phyloP scores from a whole-genome alignment of 1,284 basidiomycete species.

The Takashimella koratensis region DNA sequence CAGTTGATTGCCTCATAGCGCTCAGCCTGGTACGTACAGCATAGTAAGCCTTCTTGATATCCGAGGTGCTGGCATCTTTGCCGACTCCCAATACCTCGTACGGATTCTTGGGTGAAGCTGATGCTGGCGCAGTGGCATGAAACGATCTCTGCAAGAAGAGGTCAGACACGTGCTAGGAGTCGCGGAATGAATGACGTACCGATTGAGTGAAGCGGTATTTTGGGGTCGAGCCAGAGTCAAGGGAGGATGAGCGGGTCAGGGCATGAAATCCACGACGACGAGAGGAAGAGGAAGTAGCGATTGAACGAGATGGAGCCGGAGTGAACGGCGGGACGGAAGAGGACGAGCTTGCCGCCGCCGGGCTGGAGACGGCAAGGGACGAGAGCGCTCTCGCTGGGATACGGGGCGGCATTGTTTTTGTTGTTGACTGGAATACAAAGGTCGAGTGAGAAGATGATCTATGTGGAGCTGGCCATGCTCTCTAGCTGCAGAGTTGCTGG shows the following conservation, averaged over 20 bases:
- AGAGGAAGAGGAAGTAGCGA: slow-evolving; percentile 6
- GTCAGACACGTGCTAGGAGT: too few species aligned
- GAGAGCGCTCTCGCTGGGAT: slow-evolving; percentile 31
- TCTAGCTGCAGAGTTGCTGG: not conserved
- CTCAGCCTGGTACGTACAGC: too few species aligned
- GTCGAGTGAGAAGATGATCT: not conserved
- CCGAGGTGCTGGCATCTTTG: slow-evolving; percentile 74
- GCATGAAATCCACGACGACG: not conserved
- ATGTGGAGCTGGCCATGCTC: too few species aligned
- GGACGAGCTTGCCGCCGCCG: slow-evolving; percentile 29
- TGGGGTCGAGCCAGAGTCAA: not conserved
- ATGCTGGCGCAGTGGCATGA: slow-evolving; percentile 61
- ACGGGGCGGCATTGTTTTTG: slow-evolving; percentile 32
- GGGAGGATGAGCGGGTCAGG: not conserved
- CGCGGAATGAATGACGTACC: not conserved
- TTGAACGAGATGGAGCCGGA: slow-evolving; percentile 3
- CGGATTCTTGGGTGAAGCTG: slow-evolving; percentile 72
- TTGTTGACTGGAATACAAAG: not conserved
- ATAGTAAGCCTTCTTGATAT: slow-evolving; percentile 98
- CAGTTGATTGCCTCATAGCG: too few species aligned
- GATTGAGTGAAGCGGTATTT: not conserved
- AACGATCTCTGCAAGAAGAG: slow-evolving; percentile 62
- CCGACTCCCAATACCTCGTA: slow-evolving; percentile 86
- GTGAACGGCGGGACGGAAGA: slow-evolving; percentile 6
- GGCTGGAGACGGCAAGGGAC: slow-evolving; percentile 22